Evolutionary conservation across 768 basidiomycete species (phyloP).

Genomic region (Asterophora lycoperdoides): DNA sequence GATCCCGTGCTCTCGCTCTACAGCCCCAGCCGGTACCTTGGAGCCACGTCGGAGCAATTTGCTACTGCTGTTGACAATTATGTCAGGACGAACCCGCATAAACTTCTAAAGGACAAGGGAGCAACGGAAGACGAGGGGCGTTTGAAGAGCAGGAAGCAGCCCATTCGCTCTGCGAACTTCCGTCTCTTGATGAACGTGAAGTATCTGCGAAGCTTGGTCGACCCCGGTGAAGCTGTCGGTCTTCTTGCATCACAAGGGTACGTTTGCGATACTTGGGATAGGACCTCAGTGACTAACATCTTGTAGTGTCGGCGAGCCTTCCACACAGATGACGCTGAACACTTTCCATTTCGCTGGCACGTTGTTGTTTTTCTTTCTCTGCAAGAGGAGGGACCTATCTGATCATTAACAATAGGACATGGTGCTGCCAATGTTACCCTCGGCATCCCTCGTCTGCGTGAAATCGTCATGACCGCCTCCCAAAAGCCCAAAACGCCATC

Average conservation of each 20-base stretch:
- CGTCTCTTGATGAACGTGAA: slow-evolving; percentile 82
- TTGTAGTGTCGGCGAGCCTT: slow-evolving; percentile 91
- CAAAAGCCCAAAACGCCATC: slow-evolving; percentile 95
- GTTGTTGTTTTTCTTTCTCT: slow-evolving; percentile 23
- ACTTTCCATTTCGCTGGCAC: slow-evolving; percentile 98
- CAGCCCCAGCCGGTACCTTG: slow-evolving; percentile 76
- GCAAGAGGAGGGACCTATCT: neutral
- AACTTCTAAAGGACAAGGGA: slow-evolving; percentile 36
- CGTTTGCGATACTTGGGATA: slow-evolving; percentile 18
- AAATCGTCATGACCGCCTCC: slow-evolving; percentile 99
- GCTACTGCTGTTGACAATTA: slow-evolving; percentile 78
- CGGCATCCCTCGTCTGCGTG: slow-evolving; percentile 96
- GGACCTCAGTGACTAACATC: neutral
- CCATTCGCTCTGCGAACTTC: slow-evolving; percentile 58
- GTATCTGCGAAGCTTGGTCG: slow-evolving; percentile 90
- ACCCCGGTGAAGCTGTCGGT: slow-evolving; percentile 98
- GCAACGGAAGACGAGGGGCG: slow-evolving; percentile 26
- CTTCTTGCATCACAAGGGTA: slow-evolving; percentile 96
- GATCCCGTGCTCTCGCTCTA: slow-evolving; percentile 72
- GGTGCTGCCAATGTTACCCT: slow-evolving; percentile 99
- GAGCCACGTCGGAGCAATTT: slow-evolving; percentile 90
- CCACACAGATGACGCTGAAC: slow-evolving; percentile 99
- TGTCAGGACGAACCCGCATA: slow-evolving; percentile 65
- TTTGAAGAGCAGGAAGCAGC: slow-evolving; percentile 37
- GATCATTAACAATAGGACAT: slow-evolving; percentile 59